Evolutionary conservation across 2,329 filamentous ascomycete genomes (phyloP).

Genomic region (Sporothrix variecibatus): DNA sequence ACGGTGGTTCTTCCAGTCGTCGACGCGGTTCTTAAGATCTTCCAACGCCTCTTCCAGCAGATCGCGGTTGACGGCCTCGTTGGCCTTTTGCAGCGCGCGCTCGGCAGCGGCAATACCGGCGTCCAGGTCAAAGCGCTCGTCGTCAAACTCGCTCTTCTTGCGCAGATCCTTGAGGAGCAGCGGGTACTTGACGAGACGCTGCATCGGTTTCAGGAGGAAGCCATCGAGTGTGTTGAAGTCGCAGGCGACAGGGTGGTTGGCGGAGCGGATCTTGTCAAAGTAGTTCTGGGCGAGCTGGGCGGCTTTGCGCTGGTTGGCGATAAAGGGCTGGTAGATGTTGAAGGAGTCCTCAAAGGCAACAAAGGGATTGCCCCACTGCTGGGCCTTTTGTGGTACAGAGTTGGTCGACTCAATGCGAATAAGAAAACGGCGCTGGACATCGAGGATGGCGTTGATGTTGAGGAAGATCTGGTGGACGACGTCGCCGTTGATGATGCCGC

Average conservation of each 20-base stretch:
- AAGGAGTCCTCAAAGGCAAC: conserved; percentile 82
- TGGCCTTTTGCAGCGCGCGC: conserved; percentile 78
- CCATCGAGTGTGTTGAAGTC: conserved; percentile 86
- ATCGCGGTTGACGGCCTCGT: conserved; percentile 87
- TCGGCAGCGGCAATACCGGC: conserved; percentile 80
- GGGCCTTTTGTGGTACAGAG: conserved; percentile 70
- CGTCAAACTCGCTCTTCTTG: conserved; percentile 78
- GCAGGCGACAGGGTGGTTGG: conserved; percentile 77
- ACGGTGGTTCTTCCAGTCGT: conserved; percentile 95
- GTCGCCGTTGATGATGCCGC: conserved; percentile 84
- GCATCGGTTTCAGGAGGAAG: conserved; percentile 95
- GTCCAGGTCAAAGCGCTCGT: conserved; percentile 70
- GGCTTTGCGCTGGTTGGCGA: conserved; percentile 92
- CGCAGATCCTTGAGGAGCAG: conserved; percentile 83
- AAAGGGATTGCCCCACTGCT: conserved; percentile 96
- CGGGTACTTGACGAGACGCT: conserved; percentile 92
- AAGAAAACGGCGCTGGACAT: conserved; percentile 92
- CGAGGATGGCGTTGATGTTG: conserved; percentile 90
- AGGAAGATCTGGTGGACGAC: conserved; percentile 92
- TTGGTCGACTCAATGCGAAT: conserved; percentile 97
- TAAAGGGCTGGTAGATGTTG: conserved; percentile 93
- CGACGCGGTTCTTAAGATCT: conserved; percentile 79
- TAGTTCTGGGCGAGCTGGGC: conserved; percentile 80
- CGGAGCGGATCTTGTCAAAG: conserved; percentile 81
- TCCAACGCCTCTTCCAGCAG: conserved; percentile 79